Base-by-base conservation (phyloP, 176 grass and related monocot genomes). In the Saccharum spontaneum region DNA sequence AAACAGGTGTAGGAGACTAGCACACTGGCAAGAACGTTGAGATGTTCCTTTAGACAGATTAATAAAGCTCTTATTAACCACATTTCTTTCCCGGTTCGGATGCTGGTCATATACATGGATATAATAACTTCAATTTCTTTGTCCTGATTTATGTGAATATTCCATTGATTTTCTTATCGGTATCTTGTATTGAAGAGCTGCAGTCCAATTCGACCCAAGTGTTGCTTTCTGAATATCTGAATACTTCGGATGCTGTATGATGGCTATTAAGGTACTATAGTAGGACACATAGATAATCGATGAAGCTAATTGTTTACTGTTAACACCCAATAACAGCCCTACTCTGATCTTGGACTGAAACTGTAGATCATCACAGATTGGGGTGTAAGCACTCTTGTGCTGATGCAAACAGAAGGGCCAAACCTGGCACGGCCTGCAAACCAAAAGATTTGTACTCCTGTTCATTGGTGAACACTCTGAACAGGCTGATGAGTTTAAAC, bases 31-130 rank as follows among this genome's bases (percentile, higher is more conserved):
- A 34, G 22, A 44, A 6, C 7, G 34, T 86, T 23, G n/a, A 43
- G 52, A 67, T 83, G 43, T 46, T 78, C 45, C n/a, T 82, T 78
- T 52, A 17, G 66, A 82, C 15, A 90, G 78, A 73, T 86, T 73
- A 83, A 83, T 82, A 82, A 67, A 90, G 82, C 49, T 69, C 63
- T 50, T 77, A 41, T 85, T 82, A 74, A 66, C 63, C 3, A 5
- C 26, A 77, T 59, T 57, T 61, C 6, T 69, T 82, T 68, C n/a
- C 16, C 0, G 1, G 17, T 24, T 55, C 5, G n/a, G 48, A 33
- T 43, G 65, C 4, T 38, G 13, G 11, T 13, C 11, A 36, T 49
- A 68, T 37, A 23, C 16, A 20, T 36, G 63, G 0, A 15, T 50
- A 12, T 48, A 14, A n/a, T 22, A 13, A 24, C n/a, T 45, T 3